Evolutionary conservation across 176 grass and related monocot species (phyloP).

Genomic region (Raddia guianensis): DNA sequence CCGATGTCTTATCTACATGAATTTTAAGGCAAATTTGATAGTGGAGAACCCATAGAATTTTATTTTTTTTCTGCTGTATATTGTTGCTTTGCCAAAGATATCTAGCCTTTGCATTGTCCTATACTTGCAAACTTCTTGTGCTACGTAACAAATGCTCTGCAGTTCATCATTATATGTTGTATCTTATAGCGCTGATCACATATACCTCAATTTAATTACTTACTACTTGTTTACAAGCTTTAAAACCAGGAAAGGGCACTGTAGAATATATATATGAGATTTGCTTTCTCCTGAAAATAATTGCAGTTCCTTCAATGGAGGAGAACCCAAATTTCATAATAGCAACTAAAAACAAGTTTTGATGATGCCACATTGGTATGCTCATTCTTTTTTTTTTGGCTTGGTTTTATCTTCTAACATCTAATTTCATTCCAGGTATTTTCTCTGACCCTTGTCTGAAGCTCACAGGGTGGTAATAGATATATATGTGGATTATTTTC

Average conservation of each 20-base stretch:
- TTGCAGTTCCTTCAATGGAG: conserved; percentile 28
- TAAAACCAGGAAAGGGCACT: neutral
- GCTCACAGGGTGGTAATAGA: conserved; percentile 83
- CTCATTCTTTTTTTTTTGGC: neutral
- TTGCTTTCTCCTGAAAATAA: conserved; percentile 30
- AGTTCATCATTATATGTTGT: conserved; percentile 8
- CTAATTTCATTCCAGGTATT: conserved; percentile 84
- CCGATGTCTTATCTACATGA: neutral
- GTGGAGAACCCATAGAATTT: neutral
- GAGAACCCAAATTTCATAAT: conserved; percentile 19
- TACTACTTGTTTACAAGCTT: neutral
- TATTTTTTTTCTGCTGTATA: conserved; percentile 28
- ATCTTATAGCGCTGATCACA: neutral
- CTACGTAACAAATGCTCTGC: conserved; percentile 32
- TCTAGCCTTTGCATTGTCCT: conserved; percentile 19
- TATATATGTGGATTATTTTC: conserved; percentile 40
- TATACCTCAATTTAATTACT: conserved; percentile 17
- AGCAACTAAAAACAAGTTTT: conserved; percentile 18
- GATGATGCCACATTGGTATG: conserved; percentile 29
- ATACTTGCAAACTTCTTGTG: conserved; percentile 10
- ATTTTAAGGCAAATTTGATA: neutral
- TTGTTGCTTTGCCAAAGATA: conserved; percentile 20
- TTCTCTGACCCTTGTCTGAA: conserved; percentile 99
- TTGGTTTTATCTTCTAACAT: conserved; percentile 40
- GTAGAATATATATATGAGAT: conserved; percentile 5